Evolutionary conservation across 345 rosid genomes (phyloP).

Genomic region (Populus nigra): DNA sequence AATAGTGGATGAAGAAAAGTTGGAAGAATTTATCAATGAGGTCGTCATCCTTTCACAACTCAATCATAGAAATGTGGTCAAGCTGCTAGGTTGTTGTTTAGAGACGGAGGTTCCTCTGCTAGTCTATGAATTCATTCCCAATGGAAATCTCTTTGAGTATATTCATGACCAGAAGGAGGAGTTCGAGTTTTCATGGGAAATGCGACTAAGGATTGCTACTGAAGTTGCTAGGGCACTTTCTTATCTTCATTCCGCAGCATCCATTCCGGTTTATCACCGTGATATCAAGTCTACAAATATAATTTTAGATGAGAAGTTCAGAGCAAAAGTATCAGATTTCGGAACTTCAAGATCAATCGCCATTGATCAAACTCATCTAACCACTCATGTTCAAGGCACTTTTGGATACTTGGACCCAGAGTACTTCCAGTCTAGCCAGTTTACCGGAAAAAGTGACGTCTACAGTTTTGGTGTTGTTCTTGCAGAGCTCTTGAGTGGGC

Average conservation of each 20-base stretch:
- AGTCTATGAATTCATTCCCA: too few species aligned
- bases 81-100: too few species aligned
- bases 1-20: background rate
- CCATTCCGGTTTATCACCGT: constrained; percentile 13
- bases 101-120: too few species aligned
- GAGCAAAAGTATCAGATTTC: constrained; percentile 24
- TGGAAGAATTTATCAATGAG: constrained; percentile 15
- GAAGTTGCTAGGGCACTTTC: constrained; percentile 20
- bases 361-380: constrained; percentile 13
- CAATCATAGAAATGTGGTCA: too few species aligned
- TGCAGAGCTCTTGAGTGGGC: too few species aligned
- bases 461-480: constrained; percentile 32
- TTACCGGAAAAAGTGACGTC: background rate
- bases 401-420: too few species aligned
- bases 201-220: background rate
- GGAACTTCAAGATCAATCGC: constrained; percentile 21
- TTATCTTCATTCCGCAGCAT: constrained; percentile 19
- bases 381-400: too few species aligned
- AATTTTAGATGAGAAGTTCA: constrained; percentile 15
- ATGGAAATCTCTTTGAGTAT: too few species aligned
- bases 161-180: too few species aligned
- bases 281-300: constrained; percentile 23
- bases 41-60: background rate
- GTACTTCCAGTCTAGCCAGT: too few species aligned
- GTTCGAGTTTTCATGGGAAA: too few species aligned